phyloP scores from a whole-genome alignment of 441 rosid genomes.

The Adansonia gregorii region DNA sequence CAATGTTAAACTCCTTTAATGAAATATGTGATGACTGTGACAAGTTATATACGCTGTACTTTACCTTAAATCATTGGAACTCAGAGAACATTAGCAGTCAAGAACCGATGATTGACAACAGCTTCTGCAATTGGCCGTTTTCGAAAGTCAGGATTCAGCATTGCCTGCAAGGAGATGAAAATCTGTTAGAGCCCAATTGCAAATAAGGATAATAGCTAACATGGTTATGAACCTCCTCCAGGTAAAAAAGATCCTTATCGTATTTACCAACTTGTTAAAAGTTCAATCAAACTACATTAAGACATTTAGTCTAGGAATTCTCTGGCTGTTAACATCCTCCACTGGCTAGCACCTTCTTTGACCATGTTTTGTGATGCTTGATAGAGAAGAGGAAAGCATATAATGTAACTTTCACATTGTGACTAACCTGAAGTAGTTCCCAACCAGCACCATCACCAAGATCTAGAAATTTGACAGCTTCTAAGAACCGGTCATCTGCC shows the following conservation, averaged over 20 bases:
- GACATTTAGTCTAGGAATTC: background rate
- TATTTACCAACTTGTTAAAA: background rate
- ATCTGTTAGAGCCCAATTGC: background rate
- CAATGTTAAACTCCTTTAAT: background rate
- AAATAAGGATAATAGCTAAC: background rate
- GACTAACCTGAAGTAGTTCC: conserved; percentile 87
- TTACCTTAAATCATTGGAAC: conserved; percentile 13
- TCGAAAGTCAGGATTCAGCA: conserved; percentile 73
- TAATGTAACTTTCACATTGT: background rate
- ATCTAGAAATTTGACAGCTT: conserved; percentile 88
- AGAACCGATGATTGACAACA: conserved; percentile 67
- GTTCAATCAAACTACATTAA: background rate
- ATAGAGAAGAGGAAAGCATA: background rate
- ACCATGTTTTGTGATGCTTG: background rate
- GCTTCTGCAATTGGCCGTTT: conserved; percentile 84
- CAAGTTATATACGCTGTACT: background rate
- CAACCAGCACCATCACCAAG: conserved; percentile 79
- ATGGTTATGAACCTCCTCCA: background rate
- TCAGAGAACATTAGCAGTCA: conserved; percentile 50
- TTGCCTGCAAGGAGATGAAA: conserved; percentile 52
- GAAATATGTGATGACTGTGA: background rate
- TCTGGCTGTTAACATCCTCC: background rate
- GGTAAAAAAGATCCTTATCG: background rate
- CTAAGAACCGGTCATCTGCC: conserved; percentile 80
- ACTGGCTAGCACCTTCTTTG: background rate